These are phyloP conservation scores for Termitomyces sp. DNA, from an alignment of 768 basidiomycete genomes.

Conservation along the genomic window DNA sequence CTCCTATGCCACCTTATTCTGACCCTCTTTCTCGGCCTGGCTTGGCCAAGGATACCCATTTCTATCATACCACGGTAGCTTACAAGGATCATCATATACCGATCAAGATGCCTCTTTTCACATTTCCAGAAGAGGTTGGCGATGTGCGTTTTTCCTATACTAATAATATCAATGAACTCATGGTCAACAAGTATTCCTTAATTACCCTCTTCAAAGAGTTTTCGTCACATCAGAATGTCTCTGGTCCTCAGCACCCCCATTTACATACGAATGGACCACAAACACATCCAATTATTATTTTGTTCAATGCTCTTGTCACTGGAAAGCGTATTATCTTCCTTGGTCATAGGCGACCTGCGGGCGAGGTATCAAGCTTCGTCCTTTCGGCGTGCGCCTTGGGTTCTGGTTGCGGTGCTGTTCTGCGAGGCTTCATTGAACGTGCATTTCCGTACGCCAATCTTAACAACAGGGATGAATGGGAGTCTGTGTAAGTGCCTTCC, in stretches of 20 bases:
- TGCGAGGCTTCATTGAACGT: constrained; percentile 84
- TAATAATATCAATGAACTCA: background rate
- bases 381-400: constrained; percentile 91
- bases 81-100: constrained; percentile 84
- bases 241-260: constrained; percentile 83
- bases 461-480: constrained; percentile 83
- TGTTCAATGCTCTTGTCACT: constrained; percentile 94
- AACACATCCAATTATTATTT: constrained; percentile 91
- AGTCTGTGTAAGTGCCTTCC: constrained; percentile 61
- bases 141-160: constrained; percentile 52
- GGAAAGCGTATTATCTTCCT: constrained; percentile 96
- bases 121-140: constrained; percentile 93
- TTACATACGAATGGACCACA: constrained; percentile 86
- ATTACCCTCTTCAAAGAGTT: constrained; percentile 88
- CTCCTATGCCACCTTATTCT: constrained; percentile 33
- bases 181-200: constrained; percentile 68
- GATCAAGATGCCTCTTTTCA: constrained; percentile 84
- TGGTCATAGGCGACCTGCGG: constrained; percentile 84
- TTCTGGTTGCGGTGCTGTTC: constrained; percentile 79
- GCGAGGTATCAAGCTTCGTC: constrained; percentile 86
- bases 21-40: constrained; percentile 45
- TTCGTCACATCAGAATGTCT: constrained; percentile 45
- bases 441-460: constrained; percentile 96
- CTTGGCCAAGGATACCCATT: constrained; percentile 84
- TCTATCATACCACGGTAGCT: constrained; percentile 78